These are phyloP conservation scores for Podila clonocystis DNA, from an alignment of 192 early-diverging fungal genomes.

Conservation along the genomic window DNA sequence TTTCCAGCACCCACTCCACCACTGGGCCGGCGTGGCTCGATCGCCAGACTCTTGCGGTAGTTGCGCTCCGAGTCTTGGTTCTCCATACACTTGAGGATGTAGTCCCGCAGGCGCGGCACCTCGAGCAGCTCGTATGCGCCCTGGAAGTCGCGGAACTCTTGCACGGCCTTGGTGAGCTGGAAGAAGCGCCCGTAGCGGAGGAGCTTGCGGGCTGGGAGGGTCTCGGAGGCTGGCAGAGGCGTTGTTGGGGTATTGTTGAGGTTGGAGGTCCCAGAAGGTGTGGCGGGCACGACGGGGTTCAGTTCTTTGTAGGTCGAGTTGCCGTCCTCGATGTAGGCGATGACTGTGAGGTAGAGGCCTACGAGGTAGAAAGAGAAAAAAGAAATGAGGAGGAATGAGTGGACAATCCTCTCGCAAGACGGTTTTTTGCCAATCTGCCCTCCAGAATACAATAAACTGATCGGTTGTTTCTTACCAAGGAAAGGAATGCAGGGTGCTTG, in stretches of 20 bases:
- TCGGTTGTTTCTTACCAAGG: conserved; percentile 11
- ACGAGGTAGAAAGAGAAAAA: neutral
- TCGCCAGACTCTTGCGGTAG: conserved; percentile 36
- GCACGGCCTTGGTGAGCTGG: conserved; percentile 26
- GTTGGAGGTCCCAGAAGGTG: neutral
- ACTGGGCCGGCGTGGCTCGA: conserved; percentile 45
- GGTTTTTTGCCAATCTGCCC: neutral
- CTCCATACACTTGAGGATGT: conserved; percentile 43
- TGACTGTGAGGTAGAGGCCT: conserved; percentile 29
- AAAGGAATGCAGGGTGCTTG: conserved; percentile 44
- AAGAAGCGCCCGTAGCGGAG: conserved; percentile 41
- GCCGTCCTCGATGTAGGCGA: conserved; percentile 45
- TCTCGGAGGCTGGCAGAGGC: neutral
- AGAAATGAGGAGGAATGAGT: neutral
- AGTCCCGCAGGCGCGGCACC: conserved; percentile 49
- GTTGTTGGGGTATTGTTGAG: neutral
- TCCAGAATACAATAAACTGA: neutral
- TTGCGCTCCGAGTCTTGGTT: conserved; percentile 32
- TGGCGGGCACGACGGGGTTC: neutral
- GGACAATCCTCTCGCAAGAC: too few relatives aligned
- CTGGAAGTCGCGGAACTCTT: conserved; percentile 40
- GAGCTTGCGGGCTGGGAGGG: conserved; percentile 12
- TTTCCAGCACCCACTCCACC: neutral
- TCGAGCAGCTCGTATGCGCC: conserved; percentile 45
- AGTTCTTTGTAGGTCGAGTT: conserved; percentile 44